Conservation (phyloP, 768 basidiomycete species). For the Naganishia onofrii region DNA sequence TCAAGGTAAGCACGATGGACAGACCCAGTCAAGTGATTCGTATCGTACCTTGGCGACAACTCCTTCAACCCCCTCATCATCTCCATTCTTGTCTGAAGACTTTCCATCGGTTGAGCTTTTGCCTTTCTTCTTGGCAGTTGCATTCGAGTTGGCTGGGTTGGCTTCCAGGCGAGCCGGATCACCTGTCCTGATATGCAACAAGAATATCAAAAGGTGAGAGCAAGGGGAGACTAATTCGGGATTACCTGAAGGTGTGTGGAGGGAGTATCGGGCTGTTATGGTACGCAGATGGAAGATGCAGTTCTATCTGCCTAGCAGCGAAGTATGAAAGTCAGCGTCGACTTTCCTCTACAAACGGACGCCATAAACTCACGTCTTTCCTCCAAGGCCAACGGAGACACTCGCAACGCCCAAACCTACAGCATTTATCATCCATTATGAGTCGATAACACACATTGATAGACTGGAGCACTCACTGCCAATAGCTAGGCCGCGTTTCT, state of each 20-base stretch:
- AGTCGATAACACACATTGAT: constrained; percentile 51
- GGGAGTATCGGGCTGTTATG: constrained; percentile 70
- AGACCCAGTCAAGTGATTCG: not conserved
- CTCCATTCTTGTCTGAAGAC: not conserved
- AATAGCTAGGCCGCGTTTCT: constrained; percentile 79
- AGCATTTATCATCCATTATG: constrained; percentile 79
- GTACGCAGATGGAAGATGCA: constrained; percentile 78
- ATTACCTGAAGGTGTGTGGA: constrained; percentile 77
- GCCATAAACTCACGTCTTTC: constrained; percentile 68
- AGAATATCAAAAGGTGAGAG: not conserved
- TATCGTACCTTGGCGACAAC: constrained; percentile 52
- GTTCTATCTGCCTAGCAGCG: constrained; percentile 68
- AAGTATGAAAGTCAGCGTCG: not conserved
- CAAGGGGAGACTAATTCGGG: not conserved
- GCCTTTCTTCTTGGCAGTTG: constrained; percentile 50
- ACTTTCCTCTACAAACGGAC: not conserved
- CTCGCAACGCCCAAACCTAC: constrained; percentile 67
- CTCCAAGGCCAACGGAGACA: constrained; percentile 82
- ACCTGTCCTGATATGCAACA: constrained; percentile 59
- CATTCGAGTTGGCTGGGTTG: constrained; percentile 51
- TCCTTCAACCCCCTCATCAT: constrained; percentile 22
- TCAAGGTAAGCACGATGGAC: not conserved
- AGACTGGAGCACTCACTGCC: constrained; percentile 53
- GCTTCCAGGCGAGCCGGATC: constrained; percentile 84
- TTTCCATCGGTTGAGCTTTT: constrained; percentile 34